Conservation (phyloP, 106 monocot species). For the Dioscorea zingiberensis region DNA sequence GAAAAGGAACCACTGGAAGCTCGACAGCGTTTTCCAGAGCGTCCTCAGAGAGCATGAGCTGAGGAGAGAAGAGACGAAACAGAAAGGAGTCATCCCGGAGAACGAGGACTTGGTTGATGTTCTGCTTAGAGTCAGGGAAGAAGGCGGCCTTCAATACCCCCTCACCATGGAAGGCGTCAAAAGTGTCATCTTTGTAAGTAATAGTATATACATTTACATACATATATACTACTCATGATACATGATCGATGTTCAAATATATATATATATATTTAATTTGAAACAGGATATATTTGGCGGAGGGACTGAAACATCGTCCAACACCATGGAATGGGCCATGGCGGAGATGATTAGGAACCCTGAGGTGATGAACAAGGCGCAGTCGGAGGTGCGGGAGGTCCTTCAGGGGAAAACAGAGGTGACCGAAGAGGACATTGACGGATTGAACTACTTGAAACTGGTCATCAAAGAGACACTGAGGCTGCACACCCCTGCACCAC, state of each 20-base stretch:
- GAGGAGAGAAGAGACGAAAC: not conserved
- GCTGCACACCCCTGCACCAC: not conserved
- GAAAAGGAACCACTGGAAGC: constrained; percentile 3
- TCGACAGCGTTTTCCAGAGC: constrained; percentile 7
- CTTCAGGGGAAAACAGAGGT: not conserved
- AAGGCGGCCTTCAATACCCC: not conserved
- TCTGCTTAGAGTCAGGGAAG: constrained; percentile 19
- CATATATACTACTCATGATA: too few relatives aligned
- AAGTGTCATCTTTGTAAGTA: constrained; percentile 28
- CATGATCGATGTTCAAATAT: too few relatives aligned
- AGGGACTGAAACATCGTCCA: not conserved
- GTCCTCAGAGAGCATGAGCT: constrained; percentile 19
- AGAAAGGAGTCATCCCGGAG: not conserved
- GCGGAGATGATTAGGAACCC: constrained; percentile 7
- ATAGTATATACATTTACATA: not conserved
- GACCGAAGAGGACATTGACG: not conserved
- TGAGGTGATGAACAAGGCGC: not conserved
- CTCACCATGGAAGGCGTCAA: constrained; percentile 16
- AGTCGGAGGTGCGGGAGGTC: constrained; percentile 16
- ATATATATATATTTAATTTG: not conserved
- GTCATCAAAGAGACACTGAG: constrained; percentile 12
- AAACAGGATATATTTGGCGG: constrained; percentile 19
- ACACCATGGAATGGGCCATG: constrained; percentile 6
- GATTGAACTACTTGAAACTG: constrained; percentile 4
- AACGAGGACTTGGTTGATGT: constrained; percentile 25